Conservation (phyloP, 495 filamentous ascomycete species). For the Cetradonia linearis region DNA sequence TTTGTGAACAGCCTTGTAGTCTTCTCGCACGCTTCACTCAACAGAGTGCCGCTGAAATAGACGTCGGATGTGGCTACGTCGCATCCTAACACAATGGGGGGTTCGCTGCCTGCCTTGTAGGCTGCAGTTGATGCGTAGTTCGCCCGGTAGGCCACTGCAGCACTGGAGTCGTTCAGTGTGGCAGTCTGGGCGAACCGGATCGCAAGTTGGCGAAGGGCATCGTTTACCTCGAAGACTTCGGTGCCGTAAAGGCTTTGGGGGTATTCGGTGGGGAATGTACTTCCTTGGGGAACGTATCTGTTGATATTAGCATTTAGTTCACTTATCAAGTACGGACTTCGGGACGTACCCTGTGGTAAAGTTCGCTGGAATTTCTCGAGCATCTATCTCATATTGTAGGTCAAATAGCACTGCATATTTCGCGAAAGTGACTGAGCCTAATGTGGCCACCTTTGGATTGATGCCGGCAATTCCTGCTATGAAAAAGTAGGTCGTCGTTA, state of each 20-base stretch:
- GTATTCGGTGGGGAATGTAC: constrained; percentile 44
- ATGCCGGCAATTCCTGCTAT: constrained; percentile 64
- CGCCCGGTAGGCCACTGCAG: constrained; percentile 47
- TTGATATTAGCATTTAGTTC: background rate
- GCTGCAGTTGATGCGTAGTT: constrained; percentile 39
- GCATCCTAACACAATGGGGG: constrained; percentile 52
- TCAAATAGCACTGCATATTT: constrained; percentile 62
- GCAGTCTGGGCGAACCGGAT: constrained; percentile 46
- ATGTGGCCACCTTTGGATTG: constrained; percentile 55
- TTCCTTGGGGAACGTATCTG: constrained; percentile 54
- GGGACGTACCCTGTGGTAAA: constrained; percentile 42
- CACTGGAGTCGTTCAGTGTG: constrained; percentile 43
- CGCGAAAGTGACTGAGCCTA: constrained; percentile 53
- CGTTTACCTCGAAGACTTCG: constrained; percentile 67
- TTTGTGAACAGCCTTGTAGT: constrained; percentile 56
- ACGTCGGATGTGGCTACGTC: constrained; percentile 63
- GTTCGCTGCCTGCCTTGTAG: constrained; percentile 43
- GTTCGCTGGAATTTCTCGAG: constrained; percentile 55
- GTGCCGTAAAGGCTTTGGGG: constrained; percentile 60
- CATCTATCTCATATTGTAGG: constrained; percentile 65
- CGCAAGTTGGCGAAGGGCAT: constrained; percentile 46
- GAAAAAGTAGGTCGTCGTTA: constrained; percentile 59
- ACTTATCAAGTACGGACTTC: background rate
- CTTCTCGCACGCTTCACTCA: constrained; percentile 55
- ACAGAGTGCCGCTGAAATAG: constrained; percentile 54